Base-by-base conservation (phyloP, 2,329 filamentous ascomycete genomes). In the Ceratocystis colombiana region DNA sequence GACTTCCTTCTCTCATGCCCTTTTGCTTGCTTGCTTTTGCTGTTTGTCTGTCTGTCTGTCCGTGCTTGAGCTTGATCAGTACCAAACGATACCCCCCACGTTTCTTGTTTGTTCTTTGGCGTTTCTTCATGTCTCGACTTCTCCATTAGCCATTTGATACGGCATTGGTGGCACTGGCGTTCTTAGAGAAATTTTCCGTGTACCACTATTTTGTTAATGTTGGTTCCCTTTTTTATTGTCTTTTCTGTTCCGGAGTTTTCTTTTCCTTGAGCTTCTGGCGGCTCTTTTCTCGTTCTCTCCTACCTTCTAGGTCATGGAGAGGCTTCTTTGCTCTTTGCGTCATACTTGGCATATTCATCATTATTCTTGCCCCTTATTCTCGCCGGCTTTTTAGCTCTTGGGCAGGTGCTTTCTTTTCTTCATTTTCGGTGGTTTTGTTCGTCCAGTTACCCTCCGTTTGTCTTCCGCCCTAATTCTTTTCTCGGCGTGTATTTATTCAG, bases 31-130 rank as follows among this genome's bases (percentile, higher is more conserved):
- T 59, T 65, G 25, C 44, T 67, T 46, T 62, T 46, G 62, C 33
- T 64, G 33, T 64, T 64, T 67, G n/a, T 66, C 57, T 61, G 44
- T 66, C 61, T 68, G 57, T 67, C 64, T 20, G 20, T 20, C 20
- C 6, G 53, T 68, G 64, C 46, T 50, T 64, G 62, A 65, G 45
- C 66, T 65, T 66, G 61, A 68, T 64, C 67, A 68, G 67, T 68
- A 68, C 67, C 67, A 64, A 66, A 68, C 67, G 67, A 68, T 68
- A 68, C 64, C 67, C 66, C 67, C 64, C 67, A 62, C 67, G 64
- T 69, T 69, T 59, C 63, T 67, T 69, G 59, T 66, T 69, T 66
- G 50, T 61, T 59, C 28, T 68, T 64, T 67, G 44, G 62, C 62
- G 53, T 63, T 62, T 68, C 45, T 48, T 66, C 28, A 59, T 50